These are phyloP conservation scores for Chaetomium olivaceum DNA, from an alignment of 2,329 filamentous ascomycete species.

Conservation along the genomic window DNA sequence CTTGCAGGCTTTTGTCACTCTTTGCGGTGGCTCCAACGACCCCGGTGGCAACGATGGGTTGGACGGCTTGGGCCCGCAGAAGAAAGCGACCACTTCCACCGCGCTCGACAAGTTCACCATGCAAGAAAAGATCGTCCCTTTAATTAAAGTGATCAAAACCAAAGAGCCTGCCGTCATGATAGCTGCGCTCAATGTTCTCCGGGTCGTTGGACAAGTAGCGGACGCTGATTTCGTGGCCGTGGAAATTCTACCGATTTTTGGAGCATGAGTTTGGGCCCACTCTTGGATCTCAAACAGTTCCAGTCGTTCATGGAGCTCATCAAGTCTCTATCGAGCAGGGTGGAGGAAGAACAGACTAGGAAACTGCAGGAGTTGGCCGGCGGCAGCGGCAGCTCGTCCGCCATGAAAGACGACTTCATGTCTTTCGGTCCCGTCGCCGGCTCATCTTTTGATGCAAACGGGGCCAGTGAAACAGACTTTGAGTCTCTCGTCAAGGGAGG, in stretches of 20 bases:
- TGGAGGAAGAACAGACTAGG: conserved; percentile 84
- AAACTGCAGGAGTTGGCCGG: conserved; percentile 84
- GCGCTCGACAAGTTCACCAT: conserved; percentile 97
- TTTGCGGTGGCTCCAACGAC: conserved; percentile 75
- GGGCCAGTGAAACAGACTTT: conserved; percentile 71
- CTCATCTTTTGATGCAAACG: conserved; percentile 55
- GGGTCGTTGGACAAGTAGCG: conserved; percentile 76
- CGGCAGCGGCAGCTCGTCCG: conserved; percentile 51
- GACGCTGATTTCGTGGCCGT: conserved; percentile 91
- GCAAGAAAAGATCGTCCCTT: conserved; percentile 92
- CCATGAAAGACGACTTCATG: conserved; percentile 66
- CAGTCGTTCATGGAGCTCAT: conserved; percentile 88
- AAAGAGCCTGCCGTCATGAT: conserved; percentile 98
- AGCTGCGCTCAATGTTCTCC: conserved; percentile 81
- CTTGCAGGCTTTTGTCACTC: conserved; percentile 82
- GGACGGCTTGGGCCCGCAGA: conserved; percentile 64
- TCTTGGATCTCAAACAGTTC: conserved; percentile 86
- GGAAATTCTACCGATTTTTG: conserved; percentile 89
- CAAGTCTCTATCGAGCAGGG: conserved; percentile 72
- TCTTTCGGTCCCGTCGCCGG: conserved; percentile 69
- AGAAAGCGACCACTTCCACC: conserved; percentile 66
- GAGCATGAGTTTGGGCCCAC: conserved; percentile 85
- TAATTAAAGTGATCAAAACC: conserved; percentile 91
- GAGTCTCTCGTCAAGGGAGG: conserved; percentile 85
- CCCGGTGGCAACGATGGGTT: conserved; percentile 66